Evolutionary conservation across 352 stramenopile species (phyloP), one percentile per base, ranked within the genome.

Genomic region (Phytopythium cucurbitacearum): DNA sequence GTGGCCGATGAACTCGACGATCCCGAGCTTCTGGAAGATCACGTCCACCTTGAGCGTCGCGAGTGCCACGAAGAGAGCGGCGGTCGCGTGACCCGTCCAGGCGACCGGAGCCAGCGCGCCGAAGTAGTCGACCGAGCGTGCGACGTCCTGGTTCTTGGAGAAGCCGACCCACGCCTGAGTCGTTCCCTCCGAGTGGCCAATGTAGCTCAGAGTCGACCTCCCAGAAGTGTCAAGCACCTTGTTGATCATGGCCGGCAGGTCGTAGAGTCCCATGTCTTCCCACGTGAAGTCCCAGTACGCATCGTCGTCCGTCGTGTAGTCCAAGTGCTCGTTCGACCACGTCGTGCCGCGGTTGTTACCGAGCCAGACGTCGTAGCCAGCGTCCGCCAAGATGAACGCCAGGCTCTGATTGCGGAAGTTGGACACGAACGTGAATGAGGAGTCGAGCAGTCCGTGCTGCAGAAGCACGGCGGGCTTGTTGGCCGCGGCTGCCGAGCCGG

Each of bases 331-430:
- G 15, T 60, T 64, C 4, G 72, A 86, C 72, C 72, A 86, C 3
- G 72, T 83, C 42, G 65, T 82, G 49, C 72, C 75, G 39, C 72
- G 72, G 60, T 86, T 83, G 60, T 83, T 86, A 39, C 72, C 75
- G 21, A 86, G 67, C 71, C 74, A 85, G 16, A 85, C 74, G 28
- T 82, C 74, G 50, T 75, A 85, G 1, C 74, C 74, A 15, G 68
- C 71, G 37, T 85, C 74, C 0, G 71, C 71, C 32, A 85, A 56
- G 34, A 85, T 21, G 56, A 68, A 85, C 21, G 71, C 71, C 21
- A 85, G 51, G 45, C 71, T 82, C 54, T 85, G 74, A 11, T 54
- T 73, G 21, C 69, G 65, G 64, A 63, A 85, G 60, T 85, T 85
- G 40, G 65, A 53, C 13, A 82, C 69, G n/a, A 64, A 85, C 40